Base-by-base conservation (phyloP, 106 monocot species). In the Dendrobium nobile region DNA sequence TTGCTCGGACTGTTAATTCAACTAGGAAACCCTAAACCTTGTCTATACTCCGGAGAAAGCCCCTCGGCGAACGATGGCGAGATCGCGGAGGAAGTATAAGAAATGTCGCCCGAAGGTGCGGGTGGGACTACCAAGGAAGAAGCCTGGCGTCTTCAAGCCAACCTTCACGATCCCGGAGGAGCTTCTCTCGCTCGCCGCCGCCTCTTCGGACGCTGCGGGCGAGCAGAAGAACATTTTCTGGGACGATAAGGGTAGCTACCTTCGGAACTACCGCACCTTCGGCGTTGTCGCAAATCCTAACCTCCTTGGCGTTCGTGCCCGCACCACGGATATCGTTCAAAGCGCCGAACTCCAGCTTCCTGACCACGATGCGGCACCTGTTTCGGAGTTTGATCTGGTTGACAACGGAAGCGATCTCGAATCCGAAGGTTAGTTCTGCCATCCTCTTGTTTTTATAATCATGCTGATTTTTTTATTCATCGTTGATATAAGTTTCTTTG, bases 201-300 rank as follows among this genome's bases (percentile, higher is more conserved):
- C 45, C 1, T 54, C 56, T 4, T 78, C 85, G 67, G 59, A 10
- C 18, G 55, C 56, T 19, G 75, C 47, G n/a, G 84, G 42, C 16
- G 80, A 31, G 72, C 64, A 64, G 8, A 44, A 43, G 51, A 73
- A 27, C 26, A 73, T 11, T 27, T 48, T 77, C 45, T 95, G 94
- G 94, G 87, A 95, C 81, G 86, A 75, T 16, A 77, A 88, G 79
- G 97, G 90, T 13, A 92, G 88, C 78, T 88, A 94, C 79, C 77
- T 97, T 74, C 65, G 75, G 31, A 97, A 97, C 87, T 97, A 97
- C 81, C 77, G 79, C 18, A 41, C 92, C 56, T 97, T 97, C 80
- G 97, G 97, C n/a, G 89, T 97, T 68, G 91, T 97, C 75, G 67
- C 92, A 17, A 98, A 98, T 80, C 98, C 98, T 7, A 98, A 98